Percentiles rank a stretch among this genome's conserved stretches.
These are phyloP conservation scores for Chenopodium suecicum DNA, from an alignment of 148 eudicot species.

Conservation along the genomic window DNA sequence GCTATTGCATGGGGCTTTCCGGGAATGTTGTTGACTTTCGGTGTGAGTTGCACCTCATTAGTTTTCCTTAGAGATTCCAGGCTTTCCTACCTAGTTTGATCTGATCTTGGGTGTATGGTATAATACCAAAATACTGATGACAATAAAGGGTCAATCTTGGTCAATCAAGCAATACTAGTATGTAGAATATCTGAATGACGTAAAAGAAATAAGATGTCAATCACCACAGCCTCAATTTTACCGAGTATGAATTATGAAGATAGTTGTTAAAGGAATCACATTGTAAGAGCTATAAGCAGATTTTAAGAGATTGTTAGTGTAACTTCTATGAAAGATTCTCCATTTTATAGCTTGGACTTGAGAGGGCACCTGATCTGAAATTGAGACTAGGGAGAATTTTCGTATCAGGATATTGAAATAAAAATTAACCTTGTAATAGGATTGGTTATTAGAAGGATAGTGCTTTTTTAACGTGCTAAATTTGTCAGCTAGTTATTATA, in stretches of 20 bases:
- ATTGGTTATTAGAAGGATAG: neutral
- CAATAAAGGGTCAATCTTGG: neutral
- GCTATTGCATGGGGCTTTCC: neutral
- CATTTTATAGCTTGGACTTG: neutral
- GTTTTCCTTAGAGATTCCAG: neutral
- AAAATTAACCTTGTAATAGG: too few species aligned
- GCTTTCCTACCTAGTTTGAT: neutral
- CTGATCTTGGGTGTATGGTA: neutral
- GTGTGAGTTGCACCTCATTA: neutral
- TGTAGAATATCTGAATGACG: neutral
- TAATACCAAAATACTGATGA: neutral
- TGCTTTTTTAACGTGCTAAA: neutral
- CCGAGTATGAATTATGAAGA: neutral
- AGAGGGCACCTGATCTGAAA: neutral
- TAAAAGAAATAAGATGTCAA: neutral
- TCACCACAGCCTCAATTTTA: neutral
- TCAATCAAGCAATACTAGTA: neutral
- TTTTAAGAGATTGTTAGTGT: neutral
- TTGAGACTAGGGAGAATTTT: neutral
- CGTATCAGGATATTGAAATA: neutral
- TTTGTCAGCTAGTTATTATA: neutral
- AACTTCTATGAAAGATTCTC: neutral
- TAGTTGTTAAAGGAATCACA: neutral
- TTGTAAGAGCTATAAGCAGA: conserved; percentile 1
- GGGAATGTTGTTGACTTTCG: neutral